Evolutionary conservation across 441 rosid species (phyloP).

Genomic region (Isatis lusitanica): DNA sequence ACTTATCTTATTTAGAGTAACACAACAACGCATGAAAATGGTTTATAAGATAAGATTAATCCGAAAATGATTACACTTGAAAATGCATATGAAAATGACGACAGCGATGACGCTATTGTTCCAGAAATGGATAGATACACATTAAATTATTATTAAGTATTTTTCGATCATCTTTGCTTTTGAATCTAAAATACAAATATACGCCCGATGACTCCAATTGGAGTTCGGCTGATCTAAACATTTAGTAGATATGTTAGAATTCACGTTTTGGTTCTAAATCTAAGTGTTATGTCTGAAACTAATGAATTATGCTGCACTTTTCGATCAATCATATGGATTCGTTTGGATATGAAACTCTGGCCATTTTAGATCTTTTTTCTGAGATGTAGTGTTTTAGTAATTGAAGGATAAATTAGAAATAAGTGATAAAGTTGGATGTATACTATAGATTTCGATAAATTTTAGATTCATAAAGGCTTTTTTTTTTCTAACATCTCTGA

Average conservation of each 20-base stretch:
- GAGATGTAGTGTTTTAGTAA: not conserved
- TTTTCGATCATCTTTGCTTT: conserved; percentile 14
- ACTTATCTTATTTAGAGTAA: conserved; percentile 24
- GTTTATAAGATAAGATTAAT: conserved; percentile 27
- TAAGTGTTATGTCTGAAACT: not conserved
- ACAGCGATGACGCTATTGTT: conserved; percentile 23
- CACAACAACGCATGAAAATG: conserved; percentile 15
- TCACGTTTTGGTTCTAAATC: not conserved
- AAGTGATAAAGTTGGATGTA: not conserved
- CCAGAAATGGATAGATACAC: conserved; percentile 9
- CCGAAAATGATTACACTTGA: conserved; percentile 27
- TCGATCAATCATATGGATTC: not conserved
- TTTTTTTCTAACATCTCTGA: not conserved
- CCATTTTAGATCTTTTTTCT: not conserved
- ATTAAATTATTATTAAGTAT: conserved; percentile 1
- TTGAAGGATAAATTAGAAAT: not conserved
- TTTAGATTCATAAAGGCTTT: not conserved
- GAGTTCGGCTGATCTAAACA: not conserved
- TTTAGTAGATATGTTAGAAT: not conserved
- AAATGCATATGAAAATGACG: conserved; percentile 30
- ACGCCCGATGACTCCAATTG: not conserved
- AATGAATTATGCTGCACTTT: not conserved
- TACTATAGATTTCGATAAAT: not conserved
- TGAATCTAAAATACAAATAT: not conserved
- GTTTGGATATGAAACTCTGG: not conserved